These are phyloP conservation scores for Rhizoctonia solani DNA, from an alignment of 1,284 basidiomycete genomes.

Conservation along the genomic window DNA sequence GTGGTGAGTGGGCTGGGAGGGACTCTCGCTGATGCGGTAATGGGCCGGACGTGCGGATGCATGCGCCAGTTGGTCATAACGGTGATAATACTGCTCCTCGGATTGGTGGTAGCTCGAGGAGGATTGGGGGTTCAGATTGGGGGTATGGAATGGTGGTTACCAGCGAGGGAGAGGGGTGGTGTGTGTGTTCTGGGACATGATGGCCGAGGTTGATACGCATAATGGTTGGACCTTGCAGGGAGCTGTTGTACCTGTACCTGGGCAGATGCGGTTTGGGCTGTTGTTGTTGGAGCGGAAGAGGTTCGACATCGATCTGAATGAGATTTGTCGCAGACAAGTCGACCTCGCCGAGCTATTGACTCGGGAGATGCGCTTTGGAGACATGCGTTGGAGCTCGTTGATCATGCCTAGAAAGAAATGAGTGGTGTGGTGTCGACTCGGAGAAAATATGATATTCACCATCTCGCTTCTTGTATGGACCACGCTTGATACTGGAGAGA, in stretches of 20 bases:
- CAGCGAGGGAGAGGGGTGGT: neutral
- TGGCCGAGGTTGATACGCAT: no score
- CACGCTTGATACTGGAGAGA: conserved; percentile 63
- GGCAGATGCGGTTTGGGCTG: neutral
- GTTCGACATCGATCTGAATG: neutral
- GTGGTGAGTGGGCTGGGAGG: neutral
- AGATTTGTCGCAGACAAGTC: neutral
- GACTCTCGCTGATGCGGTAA: no score
- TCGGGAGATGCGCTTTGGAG: conserved; percentile 17
- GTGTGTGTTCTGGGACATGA: neutral
- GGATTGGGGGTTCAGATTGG: neutral
- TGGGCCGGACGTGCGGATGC: conserved; percentile 10
- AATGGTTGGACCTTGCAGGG: no score
- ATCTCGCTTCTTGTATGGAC: conserved; percentile 91
- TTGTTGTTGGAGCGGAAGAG: neutral
- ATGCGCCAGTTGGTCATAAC: conserved; percentile 29
- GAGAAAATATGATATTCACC: conserved; percentile 6
- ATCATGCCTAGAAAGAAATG: conserved; percentile 24
- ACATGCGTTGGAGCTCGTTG: conserved; percentile 27
- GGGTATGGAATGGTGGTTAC: neutral
- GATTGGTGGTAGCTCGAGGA: conserved; percentile 11
- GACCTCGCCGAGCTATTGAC: conserved; percentile 13
- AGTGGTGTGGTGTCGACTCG: neutral
- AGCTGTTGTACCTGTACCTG: no score
- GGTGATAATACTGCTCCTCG: conserved; percentile 26